Conservation (phyloP, 306 rosid species). For the Oxytropis ochrocephala region DNA sequence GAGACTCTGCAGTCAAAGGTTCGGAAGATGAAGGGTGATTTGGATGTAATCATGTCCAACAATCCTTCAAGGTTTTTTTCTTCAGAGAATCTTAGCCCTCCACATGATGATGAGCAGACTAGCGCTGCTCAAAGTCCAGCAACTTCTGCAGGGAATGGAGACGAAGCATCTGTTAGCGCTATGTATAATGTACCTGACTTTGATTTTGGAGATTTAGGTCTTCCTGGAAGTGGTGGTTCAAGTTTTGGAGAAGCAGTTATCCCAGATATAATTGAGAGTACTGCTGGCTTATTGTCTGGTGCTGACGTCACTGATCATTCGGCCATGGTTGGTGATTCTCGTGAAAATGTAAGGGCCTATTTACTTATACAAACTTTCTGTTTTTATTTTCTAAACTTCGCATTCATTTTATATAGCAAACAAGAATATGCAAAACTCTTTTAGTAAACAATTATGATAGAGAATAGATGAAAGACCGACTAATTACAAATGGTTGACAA, state of each 20-base stretch:
- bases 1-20: slow-evolving; percentile 62
- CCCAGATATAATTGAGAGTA: slow-evolving; percentile 88
- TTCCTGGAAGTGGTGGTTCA: slow-evolving; percentile 64
- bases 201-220: slow-evolving; percentile 55
- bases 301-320: slow-evolving; percentile 56
- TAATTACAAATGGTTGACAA: slow-evolving; percentile 57
- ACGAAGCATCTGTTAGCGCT: slow-evolving; percentile 49
- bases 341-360: slow-evolving; percentile 55
- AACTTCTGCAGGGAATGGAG: slow-evolving; percentile 63
- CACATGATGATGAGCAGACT: slow-evolving; percentile 57
- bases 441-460: too few relatives aligned
- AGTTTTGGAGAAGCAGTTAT: slow-evolving; percentile 65
- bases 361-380: too few relatives aligned
- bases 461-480: too few relatives aligned
- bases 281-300: slow-evolving; percentile 62
- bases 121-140: slow-evolving; percentile 72
- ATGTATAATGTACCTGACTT: slow-evolving; percentile 43
- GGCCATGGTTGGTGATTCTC: slow-evolving; percentile 58
- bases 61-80: slow-evolving; percentile 65
- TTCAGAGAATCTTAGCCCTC: slow-evolving; percentile 65
- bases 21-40: slow-evolving; percentile 59
- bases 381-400: too few relatives aligned
- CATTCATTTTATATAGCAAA: too few relatives aligned
- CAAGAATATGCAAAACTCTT: too few relatives aligned
- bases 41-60: slow-evolving; percentile 46